Percentiles rank a stretch among this genome's conserved stretches.
phyloP scores from a whole-genome alignment of 768 basidiomycete species.

The Chalciporus pseudorubinellus region DNA sequence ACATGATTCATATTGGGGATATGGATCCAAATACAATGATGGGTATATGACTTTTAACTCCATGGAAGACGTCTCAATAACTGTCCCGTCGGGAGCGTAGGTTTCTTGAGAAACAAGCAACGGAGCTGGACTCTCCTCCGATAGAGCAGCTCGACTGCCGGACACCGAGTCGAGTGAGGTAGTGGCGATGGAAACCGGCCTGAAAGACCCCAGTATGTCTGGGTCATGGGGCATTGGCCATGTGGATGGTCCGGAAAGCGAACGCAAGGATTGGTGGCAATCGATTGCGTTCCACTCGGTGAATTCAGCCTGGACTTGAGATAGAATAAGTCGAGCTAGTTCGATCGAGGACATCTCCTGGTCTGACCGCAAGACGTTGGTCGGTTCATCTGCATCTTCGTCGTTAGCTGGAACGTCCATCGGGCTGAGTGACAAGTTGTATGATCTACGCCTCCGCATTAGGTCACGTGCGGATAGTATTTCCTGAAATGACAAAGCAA shows the following conservation, averaged over 20 bases:
- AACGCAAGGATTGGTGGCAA: slow-evolving; percentile 12
- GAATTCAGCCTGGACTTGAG: slow-evolving; percentile 27
- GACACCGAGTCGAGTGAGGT: not conserved
- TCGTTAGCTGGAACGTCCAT: not conserved
- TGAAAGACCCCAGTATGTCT: slow-evolving; percentile 6
- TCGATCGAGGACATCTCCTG: not conserved
- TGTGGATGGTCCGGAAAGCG: slow-evolving; percentile 14
- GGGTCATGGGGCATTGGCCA: slow-evolving; percentile 15
- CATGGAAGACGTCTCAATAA: slow-evolving; percentile 7
- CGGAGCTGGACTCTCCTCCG: not conserved
- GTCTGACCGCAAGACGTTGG: slow-evolving; percentile 8
- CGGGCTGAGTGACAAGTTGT: not conserved
- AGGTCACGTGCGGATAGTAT: slow-evolving; percentile 1
- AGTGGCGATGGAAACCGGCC: not conserved
- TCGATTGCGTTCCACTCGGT: slow-evolving; percentile 15
- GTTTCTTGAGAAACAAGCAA: slow-evolving; percentile 7
- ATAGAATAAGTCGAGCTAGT: slow-evolving; percentile 18
- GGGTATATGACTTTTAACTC: slow-evolving; percentile 16
- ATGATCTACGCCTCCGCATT: not conserved
- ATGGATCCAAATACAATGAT: slow-evolving; percentile 18
- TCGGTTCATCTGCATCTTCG: slow-evolving; percentile 10
- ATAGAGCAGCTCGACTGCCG: not conserved
- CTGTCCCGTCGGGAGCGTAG: slow-evolving; percentile 17
- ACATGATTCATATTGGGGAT: slow-evolving; percentile 55
- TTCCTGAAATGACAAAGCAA: not conserved